These are phyloP conservation scores for Fusarium papillatum DNA, from an alignment of 2,329 filamentous ascomycete genomes.

Conservation along the genomic window DNA sequence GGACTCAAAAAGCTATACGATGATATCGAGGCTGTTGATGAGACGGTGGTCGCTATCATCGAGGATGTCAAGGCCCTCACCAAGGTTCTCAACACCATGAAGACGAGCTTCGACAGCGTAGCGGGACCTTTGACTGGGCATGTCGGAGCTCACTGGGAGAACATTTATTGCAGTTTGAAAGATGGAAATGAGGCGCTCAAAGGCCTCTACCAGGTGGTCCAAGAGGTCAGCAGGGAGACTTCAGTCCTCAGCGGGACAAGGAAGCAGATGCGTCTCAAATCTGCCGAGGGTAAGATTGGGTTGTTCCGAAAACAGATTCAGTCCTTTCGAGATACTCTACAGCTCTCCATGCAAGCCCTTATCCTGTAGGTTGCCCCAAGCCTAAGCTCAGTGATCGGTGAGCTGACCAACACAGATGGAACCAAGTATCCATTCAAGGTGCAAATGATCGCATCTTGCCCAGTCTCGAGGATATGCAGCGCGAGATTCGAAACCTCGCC, in stretches of 20 bases:
- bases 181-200: neutral
- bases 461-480: neutral
- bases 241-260: neutral
- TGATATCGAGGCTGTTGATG: neutral
- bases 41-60: neutral
- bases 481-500: neutral
- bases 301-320: neutral
- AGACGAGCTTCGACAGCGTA: neutral
- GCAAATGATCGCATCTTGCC: neutral
- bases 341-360: neutral
- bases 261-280: neutral
- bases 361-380: neutral
- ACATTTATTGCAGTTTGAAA: constrained; percentile 5
- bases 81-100: constrained; percentile 5
- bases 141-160: constrained; percentile 5
- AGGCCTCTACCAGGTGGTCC: neutral
- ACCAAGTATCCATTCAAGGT: neutral
- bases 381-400: neutral
- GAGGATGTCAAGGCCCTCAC: neutral
- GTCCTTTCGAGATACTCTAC: neutral
- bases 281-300: neutral
- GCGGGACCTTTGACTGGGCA: neutral
- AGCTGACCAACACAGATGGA: neutral
- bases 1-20: neutral
- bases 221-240: neutral